Percentiles rank a stretch among this genome's conserved stretches.
Conservation (phyloP, 1,284 basidiomycete species). For the Sanghuangporus sanghuang region DNA sequence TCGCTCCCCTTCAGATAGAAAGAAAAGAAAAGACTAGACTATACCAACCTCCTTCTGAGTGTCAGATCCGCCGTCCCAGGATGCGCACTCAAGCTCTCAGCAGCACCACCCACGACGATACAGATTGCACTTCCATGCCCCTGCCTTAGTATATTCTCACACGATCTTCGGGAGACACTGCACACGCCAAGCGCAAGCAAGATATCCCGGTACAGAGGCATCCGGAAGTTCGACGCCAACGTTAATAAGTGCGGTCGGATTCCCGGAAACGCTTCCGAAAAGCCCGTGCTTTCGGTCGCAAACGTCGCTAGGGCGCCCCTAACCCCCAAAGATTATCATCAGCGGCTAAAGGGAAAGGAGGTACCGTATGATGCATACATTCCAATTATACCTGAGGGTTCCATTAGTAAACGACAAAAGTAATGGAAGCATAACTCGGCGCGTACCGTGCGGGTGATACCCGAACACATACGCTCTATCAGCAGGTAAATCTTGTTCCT, state of each 20-base stretch:
- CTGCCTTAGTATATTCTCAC: constrained; percentile 79
- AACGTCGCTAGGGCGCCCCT: constrained; percentile 95
- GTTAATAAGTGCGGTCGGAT: constrained; percentile 93
- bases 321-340: background rate
- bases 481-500: constrained; percentile 86
- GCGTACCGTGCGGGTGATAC: constrained; percentile 90
- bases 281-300: constrained; percentile 94
- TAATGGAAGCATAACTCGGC: constrained; percentile 11
- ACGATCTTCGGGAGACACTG: constrained; percentile 88
- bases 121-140: constrained; percentile 78
- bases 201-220: constrained; percentile 93
- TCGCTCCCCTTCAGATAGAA: background rate
- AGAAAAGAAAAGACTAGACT: constrained; percentile 25
- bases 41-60: constrained; percentile 55
- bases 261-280: constrained; percentile 86
- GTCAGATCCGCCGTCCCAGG: constrained; percentile 96
- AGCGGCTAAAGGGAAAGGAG: background rate
- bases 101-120: constrained; percentile 95
- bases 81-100: constrained; percentile 88
- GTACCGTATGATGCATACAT: constrained; percentile 41
- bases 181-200: constrained; percentile 83
- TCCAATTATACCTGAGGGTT: constrained; percentile 73
- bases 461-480: constrained; percentile 95
- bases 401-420: constrained; percentile 1
- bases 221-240: constrained; percentile 82